phyloP scores from a whole-genome alignment of 768 basidiomycete genomes.

The Boletus rubroflammeus region DNA sequence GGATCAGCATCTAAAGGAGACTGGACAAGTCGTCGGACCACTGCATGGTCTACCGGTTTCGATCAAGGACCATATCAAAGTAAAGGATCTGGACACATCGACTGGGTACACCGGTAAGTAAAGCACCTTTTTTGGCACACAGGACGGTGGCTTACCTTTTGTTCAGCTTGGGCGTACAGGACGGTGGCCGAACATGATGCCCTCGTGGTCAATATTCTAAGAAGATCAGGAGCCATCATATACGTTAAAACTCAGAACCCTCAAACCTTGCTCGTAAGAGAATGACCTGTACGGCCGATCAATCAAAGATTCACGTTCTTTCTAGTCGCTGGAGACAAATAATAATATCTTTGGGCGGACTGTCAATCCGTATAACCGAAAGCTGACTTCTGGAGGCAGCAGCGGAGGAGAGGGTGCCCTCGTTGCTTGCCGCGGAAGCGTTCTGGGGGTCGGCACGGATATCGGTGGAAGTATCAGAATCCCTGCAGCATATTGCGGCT shows the following conservation, averaged over 20 bases:
- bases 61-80: conserved; percentile 46
- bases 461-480: conserved; percentile 47
- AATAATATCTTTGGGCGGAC: conserved; percentile 58
- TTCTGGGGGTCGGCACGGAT: conserved; percentile 44
- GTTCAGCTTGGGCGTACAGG: conserved; percentile 38
- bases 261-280: conserved; percentile 45
- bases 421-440: conserved; percentile 40
- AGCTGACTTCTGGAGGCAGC: conserved; percentile 42
- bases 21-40: conserved; percentile 46
- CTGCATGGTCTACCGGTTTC: conserved; percentile 44
- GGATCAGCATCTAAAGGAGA: conserved; percentile 43
- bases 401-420: conserved; percentile 48
- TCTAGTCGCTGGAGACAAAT: conserved; percentile 49
- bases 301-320: conserved; percentile 9
- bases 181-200: conserved; percentile 39
- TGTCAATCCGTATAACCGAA: conserved; percentile 60
- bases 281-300: not conserved
- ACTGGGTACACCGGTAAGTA: conserved; percentile 28
- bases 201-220: conserved; percentile 42
- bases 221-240: conserved; percentile 43
- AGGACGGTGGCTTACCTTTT: conserved; percentile 14
- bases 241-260: conserved; percentile 48
- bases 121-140: not conserved
- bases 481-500: conserved; percentile 39
- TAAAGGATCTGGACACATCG: conserved; percentile 42